Evolutionary conservation across 2,329 filamentous ascomycete species (phyloP).

Genomic region (Cercospora sp.): DNA sequence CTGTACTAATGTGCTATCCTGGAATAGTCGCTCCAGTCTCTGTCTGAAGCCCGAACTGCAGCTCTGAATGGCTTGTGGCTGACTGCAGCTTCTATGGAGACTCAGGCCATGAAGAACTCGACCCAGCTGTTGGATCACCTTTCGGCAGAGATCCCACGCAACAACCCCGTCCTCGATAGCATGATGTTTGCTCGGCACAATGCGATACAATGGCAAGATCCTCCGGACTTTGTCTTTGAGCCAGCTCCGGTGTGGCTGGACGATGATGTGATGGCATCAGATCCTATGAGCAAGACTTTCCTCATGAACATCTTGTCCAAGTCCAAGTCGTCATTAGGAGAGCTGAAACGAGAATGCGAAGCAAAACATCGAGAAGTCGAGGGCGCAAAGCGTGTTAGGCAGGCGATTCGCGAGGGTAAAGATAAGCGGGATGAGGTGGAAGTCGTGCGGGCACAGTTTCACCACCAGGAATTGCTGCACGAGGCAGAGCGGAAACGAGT

Average conservation of each 20-base stretch:
- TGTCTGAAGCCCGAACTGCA: slow-evolving; percentile 82
- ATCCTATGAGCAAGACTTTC: slow-evolving; percentile 85
- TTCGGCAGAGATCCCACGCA: slow-evolving; percentile 77
- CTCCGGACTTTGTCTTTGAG: slow-evolving; percentile 81
- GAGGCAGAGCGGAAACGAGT: slow-evolving; percentile 79
- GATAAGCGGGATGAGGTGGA: slow-evolving; percentile 89
- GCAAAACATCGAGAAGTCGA: slow-evolving; percentile 86
- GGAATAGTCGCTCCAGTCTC: slow-evolving; percentile 72
- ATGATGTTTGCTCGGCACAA: slow-evolving; percentile 99
- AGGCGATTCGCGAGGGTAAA: slow-evolving; percentile 75
- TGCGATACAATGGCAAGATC: slow-evolving; percentile 75
- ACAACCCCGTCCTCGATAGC: slow-evolving; percentile 84
- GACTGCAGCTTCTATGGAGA: slow-evolving; percentile 75
- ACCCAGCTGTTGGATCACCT: slow-evolving; percentile 71
- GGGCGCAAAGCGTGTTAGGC: slow-evolving; percentile 68
- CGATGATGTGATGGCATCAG: slow-evolving; percentile 79
- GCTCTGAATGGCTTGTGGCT: slow-evolving; percentile 87
- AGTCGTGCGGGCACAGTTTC: slow-evolving; percentile 78
- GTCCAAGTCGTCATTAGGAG: slow-evolving; percentile 79
- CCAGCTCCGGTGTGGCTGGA: slow-evolving; percentile 97
- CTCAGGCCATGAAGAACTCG: slow-evolving; percentile 73
- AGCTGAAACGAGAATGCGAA: slow-evolving; percentile 79
- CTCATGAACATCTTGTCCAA: slow-evolving; percentile 88
- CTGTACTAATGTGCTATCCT: slow-evolving; percentile 8
- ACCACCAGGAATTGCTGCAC: slow-evolving; percentile 80